A percentile compares a stretch with the other conserved stretches of the same genome.
phyloP scores from a whole-genome alignment of 176 grass and related monocot genomes.

The Dendrocalamus sinicus region DNA sequence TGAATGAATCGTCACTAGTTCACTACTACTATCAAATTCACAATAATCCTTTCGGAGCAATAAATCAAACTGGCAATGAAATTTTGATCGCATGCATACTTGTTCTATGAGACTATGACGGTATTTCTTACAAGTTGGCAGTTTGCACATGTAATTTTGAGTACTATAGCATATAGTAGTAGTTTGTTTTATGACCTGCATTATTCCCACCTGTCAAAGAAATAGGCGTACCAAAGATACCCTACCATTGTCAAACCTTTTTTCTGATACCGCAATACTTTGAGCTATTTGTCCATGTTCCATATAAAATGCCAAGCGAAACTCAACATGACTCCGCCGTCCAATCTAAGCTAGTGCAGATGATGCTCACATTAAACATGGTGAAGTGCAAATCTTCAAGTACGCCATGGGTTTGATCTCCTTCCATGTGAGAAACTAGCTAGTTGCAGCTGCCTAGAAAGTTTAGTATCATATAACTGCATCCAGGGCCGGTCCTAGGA shows the following conservation, averaged over 20 bases:
- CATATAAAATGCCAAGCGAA: not conserved
- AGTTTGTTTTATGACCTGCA: not conserved
- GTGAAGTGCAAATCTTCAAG: not conserved
- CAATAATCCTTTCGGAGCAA: not conserved
- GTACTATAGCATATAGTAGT: not conserved
- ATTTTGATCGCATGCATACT: not conserved
- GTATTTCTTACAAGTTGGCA: not conserved
- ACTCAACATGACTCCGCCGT: not conserved
- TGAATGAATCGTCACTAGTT: not conserved
- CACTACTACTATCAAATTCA: not conserved
- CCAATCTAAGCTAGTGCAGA: not conserved
- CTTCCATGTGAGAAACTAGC: not conserved
- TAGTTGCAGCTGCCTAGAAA: not conserved
- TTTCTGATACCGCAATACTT: not conserved
- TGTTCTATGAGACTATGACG: not conserved
- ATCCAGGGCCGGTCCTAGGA: no score
- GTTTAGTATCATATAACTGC: not conserved
- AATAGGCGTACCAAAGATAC: not conserved
- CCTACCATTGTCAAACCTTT: not conserved
- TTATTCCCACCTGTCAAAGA: not conserved
- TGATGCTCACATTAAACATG: constrained; percentile 17
- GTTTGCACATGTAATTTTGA: not conserved
- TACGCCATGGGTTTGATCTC: not conserved
- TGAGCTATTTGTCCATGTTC: not conserved
- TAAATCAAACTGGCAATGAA: not conserved